These are phyloP conservation scores for Nitzschia sp. DNA, from an alignment of 108 stramenopile genomes.

Conservation along the genomic window DNA sequence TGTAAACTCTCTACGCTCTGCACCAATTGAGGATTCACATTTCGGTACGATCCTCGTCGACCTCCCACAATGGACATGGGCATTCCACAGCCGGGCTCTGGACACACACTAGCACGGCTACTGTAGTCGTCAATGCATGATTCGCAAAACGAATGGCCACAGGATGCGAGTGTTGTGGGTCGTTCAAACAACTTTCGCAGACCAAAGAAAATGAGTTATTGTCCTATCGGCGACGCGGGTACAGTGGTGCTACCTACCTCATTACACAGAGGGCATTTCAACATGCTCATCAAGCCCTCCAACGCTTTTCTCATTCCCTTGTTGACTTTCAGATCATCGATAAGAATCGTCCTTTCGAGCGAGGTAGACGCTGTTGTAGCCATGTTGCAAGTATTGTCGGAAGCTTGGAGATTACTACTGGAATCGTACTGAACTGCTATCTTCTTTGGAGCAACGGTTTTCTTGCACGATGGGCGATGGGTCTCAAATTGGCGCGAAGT, in stretches of 20 bases:
- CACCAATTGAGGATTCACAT: constrained; percentile 41
- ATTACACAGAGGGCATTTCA: constrained; percentile 33
- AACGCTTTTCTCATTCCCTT: constrained; percentile 30
- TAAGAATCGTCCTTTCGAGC: background rate
- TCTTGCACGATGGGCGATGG: too few species aligned
- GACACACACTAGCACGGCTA: constrained; percentile 21
- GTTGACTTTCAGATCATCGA: constrained; percentile 19
- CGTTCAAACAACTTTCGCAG: constrained; percentile 24
- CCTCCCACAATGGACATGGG: constrained; percentile 40
- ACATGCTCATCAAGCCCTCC: constrained; percentile 5
- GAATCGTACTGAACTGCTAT: too few species aligned
- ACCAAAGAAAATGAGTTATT: background rate
- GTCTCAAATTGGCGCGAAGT: too few species aligned
- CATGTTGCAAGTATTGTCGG: too few species aligned
- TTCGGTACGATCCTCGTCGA: constrained; percentile 30
- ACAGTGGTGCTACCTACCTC: constrained; percentile 14
- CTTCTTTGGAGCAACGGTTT: too few species aligned
- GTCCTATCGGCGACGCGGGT: background rate
- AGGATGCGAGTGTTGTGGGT: constrained; percentile 33
- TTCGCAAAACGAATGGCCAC: constrained; percentile 40
- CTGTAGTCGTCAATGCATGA: constrained; percentile 37
- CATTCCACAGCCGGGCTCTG: constrained; percentile 34
- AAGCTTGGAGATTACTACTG: too few species aligned
- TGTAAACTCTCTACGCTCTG: constrained; percentile 32
- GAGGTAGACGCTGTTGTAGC: too few species aligned